These are phyloP conservation scores for Delphinella strobiligena DNA, from an alignment of 2,329 filamentous ascomycete genomes.

Conservation along the genomic window DNA sequence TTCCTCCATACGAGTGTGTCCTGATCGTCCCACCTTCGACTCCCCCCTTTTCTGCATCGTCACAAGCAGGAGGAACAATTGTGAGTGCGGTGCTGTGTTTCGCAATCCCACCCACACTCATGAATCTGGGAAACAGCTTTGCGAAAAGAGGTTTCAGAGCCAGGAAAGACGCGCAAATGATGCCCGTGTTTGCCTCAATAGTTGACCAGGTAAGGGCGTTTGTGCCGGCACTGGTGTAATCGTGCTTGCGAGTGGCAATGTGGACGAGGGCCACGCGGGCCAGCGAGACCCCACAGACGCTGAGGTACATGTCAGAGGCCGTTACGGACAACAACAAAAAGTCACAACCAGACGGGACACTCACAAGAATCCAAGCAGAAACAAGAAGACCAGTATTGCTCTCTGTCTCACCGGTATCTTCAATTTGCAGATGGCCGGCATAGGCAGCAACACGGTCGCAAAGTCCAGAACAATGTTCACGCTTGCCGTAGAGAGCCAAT, in stretches of 20 bases:
- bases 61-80: too few relatives aligned
- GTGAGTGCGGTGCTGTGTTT: not conserved
- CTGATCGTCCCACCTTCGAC: too few relatives aligned
- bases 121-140: conserved; percentile 19
- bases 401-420: conserved; percentile 21
- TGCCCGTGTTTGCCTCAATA: conserved; percentile 31
- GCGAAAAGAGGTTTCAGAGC: conserved; percentile 30
- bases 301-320: too few relatives aligned
- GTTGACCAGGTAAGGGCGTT: conserved; percentile 29
- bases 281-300: conserved; percentile 5
- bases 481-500: conserved; percentile 30
- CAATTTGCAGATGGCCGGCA: conserved; percentile 21
- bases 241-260: conserved; percentile 1
- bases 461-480: conserved; percentile 26
- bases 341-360: conserved; percentile 17
- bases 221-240: conserved; percentile 20
- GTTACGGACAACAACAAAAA: not conserved
- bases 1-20: too few relatives aligned
- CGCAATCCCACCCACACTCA: not conserved
- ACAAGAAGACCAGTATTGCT: conserved; percentile 21
- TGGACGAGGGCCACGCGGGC: conserved; percentile 5
- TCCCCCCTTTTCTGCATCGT: not conserved
- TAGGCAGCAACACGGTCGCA: conserved; percentile 20
- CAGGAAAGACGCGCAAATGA: conserved; percentile 32
- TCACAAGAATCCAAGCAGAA: conserved; percentile 22